These are phyloP conservation scores for Moniliophthora roreri DNA, from an alignment of 1,284 basidiomycete genomes.

Conservation along the genomic window DNA sequence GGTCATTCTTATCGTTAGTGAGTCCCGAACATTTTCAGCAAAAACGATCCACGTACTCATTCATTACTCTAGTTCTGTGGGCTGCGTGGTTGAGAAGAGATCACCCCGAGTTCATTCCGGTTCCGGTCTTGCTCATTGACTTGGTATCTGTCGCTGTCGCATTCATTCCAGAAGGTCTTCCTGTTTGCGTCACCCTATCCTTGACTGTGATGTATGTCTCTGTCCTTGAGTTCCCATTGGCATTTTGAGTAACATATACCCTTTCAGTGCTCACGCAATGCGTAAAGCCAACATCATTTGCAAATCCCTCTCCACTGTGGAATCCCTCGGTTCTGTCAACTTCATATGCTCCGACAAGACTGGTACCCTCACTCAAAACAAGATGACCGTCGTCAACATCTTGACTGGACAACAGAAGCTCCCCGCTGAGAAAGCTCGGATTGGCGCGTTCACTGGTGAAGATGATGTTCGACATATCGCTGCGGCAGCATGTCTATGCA, in stretches of 20 bases:
- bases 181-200: slow-evolving; percentile 44
- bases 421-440: slow-evolving; percentile 19
- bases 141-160: slow-evolving; percentile 61
- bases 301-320: slow-evolving; percentile 47
- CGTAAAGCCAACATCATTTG: slow-evolving; percentile 58
- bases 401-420: slow-evolving; percentile 18
- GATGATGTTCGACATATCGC: slow-evolving; percentile 24
- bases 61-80: slow-evolving; percentile 55
- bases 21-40: slow-evolving; percentile 14
- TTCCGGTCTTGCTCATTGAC: slow-evolving; percentile 54
- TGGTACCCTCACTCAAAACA: slow-evolving; percentile 53
- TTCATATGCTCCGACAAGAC: slow-evolving; percentile 45
- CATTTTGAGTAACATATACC: neutral
- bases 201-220: slow-evolving; percentile 33
- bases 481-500: slow-evolving; percentile 56
- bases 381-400: slow-evolving; percentile 44
- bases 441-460: slow-evolving; percentile 12
- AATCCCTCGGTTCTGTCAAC: slow-evolving; percentile 49
- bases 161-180: slow-evolving; percentile 57
- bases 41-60: no score
- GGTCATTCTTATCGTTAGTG: slow-evolving; percentile 51
- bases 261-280: slow-evolving; percentile 44
- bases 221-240: neutral
- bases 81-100: slow-evolving; percentile 44
- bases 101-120: slow-evolving; percentile 57